A percentile compares a stretch with the other conserved stretches of the same genome.
phyloP scores from a whole-genome alignment of 345 rosid genomes.

The Acer yangbiense region DNA sequence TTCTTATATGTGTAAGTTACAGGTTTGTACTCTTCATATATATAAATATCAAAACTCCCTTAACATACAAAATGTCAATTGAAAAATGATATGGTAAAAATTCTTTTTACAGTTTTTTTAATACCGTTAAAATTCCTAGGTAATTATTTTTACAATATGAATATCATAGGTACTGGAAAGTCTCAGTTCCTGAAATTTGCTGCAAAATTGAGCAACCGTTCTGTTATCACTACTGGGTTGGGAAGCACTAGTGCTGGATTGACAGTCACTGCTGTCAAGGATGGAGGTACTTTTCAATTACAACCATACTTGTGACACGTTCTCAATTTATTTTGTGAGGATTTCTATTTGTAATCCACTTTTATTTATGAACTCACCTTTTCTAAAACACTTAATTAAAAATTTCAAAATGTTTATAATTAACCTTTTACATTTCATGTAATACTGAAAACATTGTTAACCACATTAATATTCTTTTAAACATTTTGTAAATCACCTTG shows the following conservation, averaged over 20 bases:
- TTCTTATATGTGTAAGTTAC: no score
- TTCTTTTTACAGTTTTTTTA: background rate
- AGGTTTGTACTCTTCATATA: no score
- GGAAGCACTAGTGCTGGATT: slow-evolving; percentile 99
- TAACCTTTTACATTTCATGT: background rate
- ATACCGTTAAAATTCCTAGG: background rate
- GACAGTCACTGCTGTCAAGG: slow-evolving; percentile 97
- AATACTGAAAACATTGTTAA: background rate
- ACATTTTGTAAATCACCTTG: background rate
- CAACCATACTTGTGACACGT: background rate
- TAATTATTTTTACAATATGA: slow-evolving; percentile 3
- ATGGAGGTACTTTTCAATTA: slow-evolving; percentile 60
- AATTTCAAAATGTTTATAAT: background rate
- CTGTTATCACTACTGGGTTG: slow-evolving; percentile 91
- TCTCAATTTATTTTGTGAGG: background rate
- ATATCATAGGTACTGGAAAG: slow-evolving; percentile 84
- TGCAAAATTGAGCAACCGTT: slow-evolving; percentile 87
- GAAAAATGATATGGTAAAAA: background rate
- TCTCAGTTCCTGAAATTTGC: slow-evolving; percentile 98
- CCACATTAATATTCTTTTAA: background rate
- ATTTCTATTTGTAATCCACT: background rate
- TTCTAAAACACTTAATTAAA: background rate
- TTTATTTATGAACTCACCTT: background rate
- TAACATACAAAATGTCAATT: background rate
- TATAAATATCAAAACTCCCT: no score